Conservation (phyloP, 106 monocot species). For the Allium sativum region DNA sequence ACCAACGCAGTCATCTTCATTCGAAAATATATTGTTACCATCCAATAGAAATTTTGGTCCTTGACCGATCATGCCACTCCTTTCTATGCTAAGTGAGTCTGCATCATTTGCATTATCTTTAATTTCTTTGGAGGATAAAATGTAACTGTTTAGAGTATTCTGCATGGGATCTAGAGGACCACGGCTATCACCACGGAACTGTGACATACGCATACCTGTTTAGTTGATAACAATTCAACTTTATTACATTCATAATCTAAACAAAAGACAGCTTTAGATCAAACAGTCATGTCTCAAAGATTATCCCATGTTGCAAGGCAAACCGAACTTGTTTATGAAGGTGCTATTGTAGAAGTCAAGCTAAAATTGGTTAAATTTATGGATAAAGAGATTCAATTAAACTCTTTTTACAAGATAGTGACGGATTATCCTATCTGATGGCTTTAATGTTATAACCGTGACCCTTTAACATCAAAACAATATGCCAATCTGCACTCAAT, state of each 20-base stretch:
- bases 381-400: too few species aligned
- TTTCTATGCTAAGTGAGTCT: slow-evolving; percentile 6
- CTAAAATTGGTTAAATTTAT: too few species aligned
- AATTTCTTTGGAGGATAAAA: slow-evolving; percentile 31
- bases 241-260: not conserved
- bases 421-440: not conserved
- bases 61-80: slow-evolving; percentile 16
- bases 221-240: slow-evolving; percentile 8
- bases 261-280: too few species aligned
- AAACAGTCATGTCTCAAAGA: too few species aligned
- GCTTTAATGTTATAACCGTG: not conserved
- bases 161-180: slow-evolving; percentile 49
- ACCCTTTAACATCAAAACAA: not conserved
- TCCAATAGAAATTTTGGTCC: slow-evolving; percentile 4
- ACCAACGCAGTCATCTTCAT: slow-evolving; percentile 10
- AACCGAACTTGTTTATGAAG: too few species aligned
- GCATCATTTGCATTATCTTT: slow-evolving; percentile 6
- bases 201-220: slow-evolving; percentile 83
- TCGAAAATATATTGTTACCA: slow-evolving; percentile 15
- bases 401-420: not conserved
- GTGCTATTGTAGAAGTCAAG: too few species aligned
- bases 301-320: too few species aligned
- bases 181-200: slow-evolving; percentile 51
- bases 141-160: slow-evolving; percentile 52
- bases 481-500: not conserved